Evolutionary conservation across 306 rosid species (phyloP), one percentile per base, ranked within the genome.

Genomic region (Inga oerstediana): DNA sequence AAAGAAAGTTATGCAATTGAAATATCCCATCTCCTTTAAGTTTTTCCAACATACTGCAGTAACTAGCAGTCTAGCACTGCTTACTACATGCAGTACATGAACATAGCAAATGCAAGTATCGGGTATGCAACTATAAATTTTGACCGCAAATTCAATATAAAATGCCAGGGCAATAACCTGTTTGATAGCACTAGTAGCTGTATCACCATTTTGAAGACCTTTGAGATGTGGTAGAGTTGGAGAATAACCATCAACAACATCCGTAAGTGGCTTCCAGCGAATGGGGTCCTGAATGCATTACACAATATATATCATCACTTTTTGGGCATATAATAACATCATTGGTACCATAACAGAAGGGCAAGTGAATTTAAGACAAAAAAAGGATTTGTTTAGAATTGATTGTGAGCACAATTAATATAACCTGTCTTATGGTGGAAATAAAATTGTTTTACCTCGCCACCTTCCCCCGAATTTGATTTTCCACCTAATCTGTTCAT

Each of bases 171-270:
- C 44, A 68, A 80, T 75, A 48, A 93, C 99, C 99, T 96, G 99
- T 88, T 96, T 96, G 86, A 96, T 96, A 80, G 99, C 94, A 91
- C 99, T 96, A 62, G 99, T 96, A 82, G 99, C 99, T 73, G 97
- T 96, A 85, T 96, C 99, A 80, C 99, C 99, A 85, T 96, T 96
- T 90, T 96, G 98, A 89, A 96, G 99, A 89, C 99, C 99, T 87
- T 96, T 96, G 79, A 96, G 98, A 88, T 96, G 99, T 56, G 99
- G 99, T 76, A 96, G 93, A 75, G 99, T 96, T 4, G 99, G 91
- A 72, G 99, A 96, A 89, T 96, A 96, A 79, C 99, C 99, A 89
- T 96, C 99, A 79, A 92, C 95, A 80, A 96, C 99, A 90, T 96
- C 99, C 3, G 89, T 78, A 39, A 96, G 99, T 65, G 99, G 97